Evolutionary conservation across 1,284 basidiomycete genomes (phyloP).

Genomic region (Ganoderma boninense): DNA sequence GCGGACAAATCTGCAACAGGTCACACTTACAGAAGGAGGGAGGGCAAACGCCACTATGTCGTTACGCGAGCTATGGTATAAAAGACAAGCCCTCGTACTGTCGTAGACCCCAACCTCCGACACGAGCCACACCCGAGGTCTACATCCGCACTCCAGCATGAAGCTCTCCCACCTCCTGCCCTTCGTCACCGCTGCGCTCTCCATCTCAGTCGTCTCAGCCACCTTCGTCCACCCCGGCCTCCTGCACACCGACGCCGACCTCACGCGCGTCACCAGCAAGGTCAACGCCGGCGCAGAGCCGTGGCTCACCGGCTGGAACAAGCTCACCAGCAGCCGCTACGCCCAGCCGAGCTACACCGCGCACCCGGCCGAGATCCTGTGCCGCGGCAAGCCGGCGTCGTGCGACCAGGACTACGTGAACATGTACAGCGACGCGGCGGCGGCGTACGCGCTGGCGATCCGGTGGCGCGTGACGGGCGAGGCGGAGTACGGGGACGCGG

Average conservation of each 20-base stretch:
- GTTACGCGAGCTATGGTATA: neutral
- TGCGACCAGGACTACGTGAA: constrained; percentile 18
- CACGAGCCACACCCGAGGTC: neutral
- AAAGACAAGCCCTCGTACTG: neutral
- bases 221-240: constrained; percentile 20
- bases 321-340: constrained; percentile 17
- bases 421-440: constrained; percentile 16
- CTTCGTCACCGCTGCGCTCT: neutral
- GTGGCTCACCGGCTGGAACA: constrained; percentile 20
- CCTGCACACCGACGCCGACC: constrained; percentile 15
- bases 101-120: neutral
- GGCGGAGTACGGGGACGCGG: constrained; percentile 8
- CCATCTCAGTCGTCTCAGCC: neutral
- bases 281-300: constrained; percentile 10
- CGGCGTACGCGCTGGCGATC: constrained; percentile 14
- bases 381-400: constrained; percentile 9
- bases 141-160: neutral
- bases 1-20: neutral
- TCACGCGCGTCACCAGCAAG: constrained; percentile 4
- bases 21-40: neutral
- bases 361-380: constrained; percentile 12
- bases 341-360: constrained; percentile 15
- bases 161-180: constrained; percentile 3
- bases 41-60: neutral
- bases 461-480: constrained; percentile 14